Base-by-base conservation (phyloP, 2,329 filamentous ascomycete genomes). In the Penicillium sp. region DNA sequence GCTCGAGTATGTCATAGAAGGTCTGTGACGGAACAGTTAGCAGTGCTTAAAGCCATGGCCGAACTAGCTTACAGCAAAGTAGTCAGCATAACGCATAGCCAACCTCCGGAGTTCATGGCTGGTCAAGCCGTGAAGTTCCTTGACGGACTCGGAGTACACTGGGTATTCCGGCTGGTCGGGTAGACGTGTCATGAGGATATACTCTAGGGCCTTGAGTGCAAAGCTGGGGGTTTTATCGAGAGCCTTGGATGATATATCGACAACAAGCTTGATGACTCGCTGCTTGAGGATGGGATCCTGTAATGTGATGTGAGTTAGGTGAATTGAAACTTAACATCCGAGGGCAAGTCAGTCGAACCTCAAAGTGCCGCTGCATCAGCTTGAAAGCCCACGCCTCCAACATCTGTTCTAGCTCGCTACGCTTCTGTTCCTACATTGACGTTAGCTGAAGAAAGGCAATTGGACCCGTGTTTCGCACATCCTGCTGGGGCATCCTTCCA, bases 21-120 rank as follows among this genome's bases (percentile, higher is more conserved):
- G 82, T 81, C 82, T 84, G 42, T 5, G 34, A 4, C 39, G 6
- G 31, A 32, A n/a, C n/a, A n/a, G n/a, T n/a, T n/a, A n/a, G n/a
- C n/a, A n/a, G n/a, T n/a, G n/a, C n/a, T n/a, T n/a, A n/a, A n/a
- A n/a, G n/a, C n/a, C n/a, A n/a, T n/a, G n/a, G n/a, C n/a, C n/a
- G 5, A 10, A 31, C 10, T 3, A 21, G 52, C 76, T 71, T 71
- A 85, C 80, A 60, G 93, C 77, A 54, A 98, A 82, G 64, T 95
- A 85, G 65, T 97, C 87, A 0, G 93, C 85, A 77, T 96, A 95
- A 61, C 89, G 88, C 54, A 87, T 83, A 6, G 91, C 91, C 35
- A 98, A 76, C 49, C 90, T 81, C 61, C 95, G 89, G 52, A 97
- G 76, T 67, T 98, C 91, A 49, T 88, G 78, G 68, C 89, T 88